phyloP scores from a whole-genome alignment of 148 eudicot genomes.

The Nepenthes gracilis region DNA sequence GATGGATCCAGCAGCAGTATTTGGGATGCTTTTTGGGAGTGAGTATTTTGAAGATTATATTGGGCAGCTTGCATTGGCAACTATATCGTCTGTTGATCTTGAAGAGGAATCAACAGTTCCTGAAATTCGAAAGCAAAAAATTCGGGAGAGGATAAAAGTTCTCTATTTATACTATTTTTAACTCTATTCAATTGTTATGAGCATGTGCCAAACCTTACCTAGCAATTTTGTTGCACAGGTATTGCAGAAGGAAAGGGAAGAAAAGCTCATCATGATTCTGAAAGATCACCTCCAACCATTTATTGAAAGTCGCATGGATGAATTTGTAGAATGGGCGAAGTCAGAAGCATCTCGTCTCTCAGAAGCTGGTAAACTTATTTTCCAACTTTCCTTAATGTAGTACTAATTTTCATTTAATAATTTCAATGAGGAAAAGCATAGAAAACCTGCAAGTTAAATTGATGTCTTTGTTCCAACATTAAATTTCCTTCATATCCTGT shows the following conservation, averaged over 20 bases:
- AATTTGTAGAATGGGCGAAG: constrained; percentile 71
- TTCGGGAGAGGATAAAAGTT: constrained; percentile 79
- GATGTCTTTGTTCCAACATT: no score
- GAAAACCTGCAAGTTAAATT: no score
- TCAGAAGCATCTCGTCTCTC: constrained; percentile 71
- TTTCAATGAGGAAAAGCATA: no score
- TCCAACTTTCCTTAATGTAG: no score
- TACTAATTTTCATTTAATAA: no score
- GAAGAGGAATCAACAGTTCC: constrained; percentile 49
- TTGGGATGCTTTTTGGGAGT: constrained; percentile 93
- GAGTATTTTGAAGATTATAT: constrained; percentile 80
- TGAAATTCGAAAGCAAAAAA: constrained; percentile 50
- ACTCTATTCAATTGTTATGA: not conserved
- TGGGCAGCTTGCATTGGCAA: constrained; percentile 77
- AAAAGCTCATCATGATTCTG: constrained; percentile 47
- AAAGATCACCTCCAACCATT: constrained; percentile 63
- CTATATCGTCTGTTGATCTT: constrained; percentile 45
- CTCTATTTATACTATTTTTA: not conserved
- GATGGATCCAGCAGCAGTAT: constrained; percentile 87
- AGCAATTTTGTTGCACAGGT: constrained; percentile 28
- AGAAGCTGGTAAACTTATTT: constrained; percentile 51
- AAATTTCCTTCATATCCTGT: no score
- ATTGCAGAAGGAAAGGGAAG: constrained; percentile 70
- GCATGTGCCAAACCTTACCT: not conserved
- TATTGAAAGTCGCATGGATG: constrained; percentile 55